phyloP scores from a whole-genome alignment of 768 basidiomycete species.

The Clitopilus hobsonii region DNA sequence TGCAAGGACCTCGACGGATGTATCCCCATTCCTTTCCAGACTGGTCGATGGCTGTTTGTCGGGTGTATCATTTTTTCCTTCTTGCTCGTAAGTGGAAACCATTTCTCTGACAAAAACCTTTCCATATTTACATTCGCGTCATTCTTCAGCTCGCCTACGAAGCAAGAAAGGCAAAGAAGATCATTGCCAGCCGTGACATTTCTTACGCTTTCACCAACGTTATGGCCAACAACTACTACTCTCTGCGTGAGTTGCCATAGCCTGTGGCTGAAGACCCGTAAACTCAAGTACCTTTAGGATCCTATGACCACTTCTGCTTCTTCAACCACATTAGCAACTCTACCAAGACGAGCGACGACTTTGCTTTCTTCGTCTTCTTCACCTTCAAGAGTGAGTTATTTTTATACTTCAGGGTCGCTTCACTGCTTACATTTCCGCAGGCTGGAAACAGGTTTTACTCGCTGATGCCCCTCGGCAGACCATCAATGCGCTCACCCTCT shows the following conservation, averaged over 20 bases:
- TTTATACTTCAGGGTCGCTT: neutral
- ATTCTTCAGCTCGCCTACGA: slow-evolving; percentile 79
- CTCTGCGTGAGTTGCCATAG: slow-evolving; percentile 63
- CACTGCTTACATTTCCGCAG: slow-evolving; percentile 26
- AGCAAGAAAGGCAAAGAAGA: slow-evolving; percentile 85
- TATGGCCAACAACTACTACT: slow-evolving; percentile 96
- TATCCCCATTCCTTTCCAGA: slow-evolving; percentile 80
- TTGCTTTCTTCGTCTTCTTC: slow-evolving; percentile 99
- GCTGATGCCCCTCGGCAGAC: slow-evolving; percentile 97
- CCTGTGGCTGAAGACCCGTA: neutral
- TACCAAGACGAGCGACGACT: slow-evolving; percentile 93
- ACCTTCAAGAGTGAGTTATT: slow-evolving; percentile 86
- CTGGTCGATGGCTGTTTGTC: slow-evolving; percentile 95
- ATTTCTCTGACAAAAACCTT: no score
- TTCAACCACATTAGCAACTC: slow-evolving; percentile 96
- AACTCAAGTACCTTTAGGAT: slow-evolving; percentile 44
- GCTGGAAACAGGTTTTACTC: slow-evolving; percentile 83
- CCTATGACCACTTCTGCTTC: slow-evolving; percentile 97
- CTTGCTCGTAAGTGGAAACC: slow-evolving; percentile 80
- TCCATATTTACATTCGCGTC: slow-evolving; percentile 5
- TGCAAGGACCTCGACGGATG: slow-evolving; percentile 64
- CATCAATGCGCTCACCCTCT: slow-evolving; percentile 96
- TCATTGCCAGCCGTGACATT: slow-evolving; percentile 93
- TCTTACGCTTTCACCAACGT: slow-evolving; percentile 98
- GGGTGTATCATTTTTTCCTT: slow-evolving; percentile 99